A percentile compares a stretch with the other conserved stretches of the same genome.
Conservation (phyloP, 192 early-diverging fungal species). For the Backusella morwellensis region DNA sequence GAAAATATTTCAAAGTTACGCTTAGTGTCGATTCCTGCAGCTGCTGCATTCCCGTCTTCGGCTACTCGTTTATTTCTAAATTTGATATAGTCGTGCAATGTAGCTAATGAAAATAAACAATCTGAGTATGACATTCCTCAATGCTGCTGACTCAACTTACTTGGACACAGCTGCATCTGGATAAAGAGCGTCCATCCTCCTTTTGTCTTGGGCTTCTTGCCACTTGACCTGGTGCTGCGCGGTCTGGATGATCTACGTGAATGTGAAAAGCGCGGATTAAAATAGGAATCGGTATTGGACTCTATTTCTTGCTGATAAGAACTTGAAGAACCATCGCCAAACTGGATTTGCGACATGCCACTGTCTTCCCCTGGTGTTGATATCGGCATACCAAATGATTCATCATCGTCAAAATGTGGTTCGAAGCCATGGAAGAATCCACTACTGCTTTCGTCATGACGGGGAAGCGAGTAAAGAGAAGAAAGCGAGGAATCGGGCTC, state of each 20-base stretch:
- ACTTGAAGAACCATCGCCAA: background rate
- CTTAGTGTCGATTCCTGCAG: slow-evolving; percentile 7
- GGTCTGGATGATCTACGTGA: background rate
- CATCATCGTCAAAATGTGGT: slow-evolving; percentile 9
- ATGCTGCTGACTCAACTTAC: slow-evolving; percentile 14
- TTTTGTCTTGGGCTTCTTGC: background rate
- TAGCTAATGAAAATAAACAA: slow-evolving; percentile 29
- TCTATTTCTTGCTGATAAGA: slow-evolving; percentile 25
- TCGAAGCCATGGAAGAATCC: slow-evolving; percentile 15
- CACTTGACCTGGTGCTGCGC: background rate
- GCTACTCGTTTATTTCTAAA: slow-evolving; percentile 21
- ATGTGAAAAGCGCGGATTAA: background rate
- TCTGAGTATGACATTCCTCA: background rate
- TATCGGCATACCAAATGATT: background rate
- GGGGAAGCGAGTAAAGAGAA: background rate
- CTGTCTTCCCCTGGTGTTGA: background rate
- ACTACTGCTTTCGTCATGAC: background rate
- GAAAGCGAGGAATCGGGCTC: slow-evolving; percentile 35
- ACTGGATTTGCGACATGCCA: slow-evolving; percentile 11
- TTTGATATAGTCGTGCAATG: slow-evolving; percentile 64
- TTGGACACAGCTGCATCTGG: slow-evolving; percentile 93
- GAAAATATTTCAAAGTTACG: slow-evolving; percentile 55
- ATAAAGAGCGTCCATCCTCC: slow-evolving; percentile 63
- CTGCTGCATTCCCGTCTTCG: slow-evolving; percentile 16
- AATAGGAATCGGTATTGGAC: background rate